Conservation (phyloP, 192 early-diverging fungal genomes). For the Podila epicladia region DNA sequence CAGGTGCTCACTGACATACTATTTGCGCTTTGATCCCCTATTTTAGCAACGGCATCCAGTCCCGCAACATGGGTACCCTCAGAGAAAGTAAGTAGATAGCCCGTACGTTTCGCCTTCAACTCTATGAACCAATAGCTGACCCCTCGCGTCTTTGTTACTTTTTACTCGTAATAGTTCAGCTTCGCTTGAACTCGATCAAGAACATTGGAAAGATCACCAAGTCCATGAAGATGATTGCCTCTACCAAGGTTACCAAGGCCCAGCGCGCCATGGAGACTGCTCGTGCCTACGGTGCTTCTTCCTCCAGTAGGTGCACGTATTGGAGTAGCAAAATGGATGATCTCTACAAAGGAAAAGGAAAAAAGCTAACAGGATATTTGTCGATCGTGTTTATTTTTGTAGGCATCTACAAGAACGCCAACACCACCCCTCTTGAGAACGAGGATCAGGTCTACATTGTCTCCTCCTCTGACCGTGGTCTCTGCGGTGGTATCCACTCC, state of each 20-base stretch:
- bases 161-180: constrained; percentile 69
- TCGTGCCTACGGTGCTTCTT: constrained; percentile 75
- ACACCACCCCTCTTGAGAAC: constrained; percentile 71
- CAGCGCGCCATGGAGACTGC: constrained; percentile 91
- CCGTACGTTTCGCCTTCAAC: not conserved
- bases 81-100: constrained; percentile 1
- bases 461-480: constrained; percentile 95
- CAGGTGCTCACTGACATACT: too few relatives aligned
- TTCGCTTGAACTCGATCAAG: constrained; percentile 91
- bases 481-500: constrained; percentile 99
- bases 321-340: not conserved
- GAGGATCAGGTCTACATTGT: constrained; percentile 81
- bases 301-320: constrained; percentile 59
- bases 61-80: constrained; percentile 11
- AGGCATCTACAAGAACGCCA: constrained; percentile 82
- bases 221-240: constrained; percentile 99
- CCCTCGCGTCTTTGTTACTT: not conserved
- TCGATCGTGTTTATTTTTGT: not conserved
- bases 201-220: constrained; percentile 99
- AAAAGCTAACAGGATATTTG: constrained; percentile 3
- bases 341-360: too few relatives aligned
- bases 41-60: constrained; percentile 3
- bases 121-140: too few relatives aligned
- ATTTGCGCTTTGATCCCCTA: too few relatives aligned
- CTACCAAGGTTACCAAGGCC: constrained; percentile 94